Conservation (phyloP, 2,329 filamentous ascomycete species). For the Penicillium corylophilum region DNA sequence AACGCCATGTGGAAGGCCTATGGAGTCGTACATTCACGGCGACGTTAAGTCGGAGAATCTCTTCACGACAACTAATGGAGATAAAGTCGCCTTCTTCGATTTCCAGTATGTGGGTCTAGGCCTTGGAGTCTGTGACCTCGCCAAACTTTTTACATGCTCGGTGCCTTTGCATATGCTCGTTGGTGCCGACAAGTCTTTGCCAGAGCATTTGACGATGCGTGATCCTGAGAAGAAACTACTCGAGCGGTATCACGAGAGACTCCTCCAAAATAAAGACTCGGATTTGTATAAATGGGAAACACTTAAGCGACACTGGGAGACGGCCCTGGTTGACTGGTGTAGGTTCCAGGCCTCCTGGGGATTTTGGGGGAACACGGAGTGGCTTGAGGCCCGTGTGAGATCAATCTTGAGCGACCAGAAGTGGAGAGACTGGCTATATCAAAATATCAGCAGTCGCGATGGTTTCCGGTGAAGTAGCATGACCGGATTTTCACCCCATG, state of each 20-base stretch:
- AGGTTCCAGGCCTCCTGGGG: constrained; percentile 62
- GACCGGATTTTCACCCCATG: constrained; percentile 30
- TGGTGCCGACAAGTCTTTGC: constrained; percentile 27
- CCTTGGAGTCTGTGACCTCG: constrained; percentile 64
- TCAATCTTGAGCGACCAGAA: constrained; percentile 47
- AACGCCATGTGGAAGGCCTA: constrained; percentile 45
- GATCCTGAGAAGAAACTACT: constrained; percentile 54
- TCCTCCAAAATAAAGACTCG: constrained; percentile 9
- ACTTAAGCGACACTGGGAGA: constrained; percentile 64
- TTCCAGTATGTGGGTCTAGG: constrained; percentile 68
- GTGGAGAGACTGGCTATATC: constrained; percentile 50
- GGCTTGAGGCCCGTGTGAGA: constrained; percentile 57
- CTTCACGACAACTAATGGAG: constrained; percentile 54
- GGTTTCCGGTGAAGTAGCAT: constrained; percentile 65
- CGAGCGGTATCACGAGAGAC: constrained; percentile 43
- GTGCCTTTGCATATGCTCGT: constrained; percentile 57
- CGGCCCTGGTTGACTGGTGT: constrained; percentile 67
- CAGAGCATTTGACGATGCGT: constrained; percentile 49
- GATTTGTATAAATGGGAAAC: constrained; percentile 54
- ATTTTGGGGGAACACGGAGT: constrained; percentile 61
- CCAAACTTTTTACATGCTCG: constrained; percentile 67
- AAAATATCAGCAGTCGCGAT: constrained; percentile 15
- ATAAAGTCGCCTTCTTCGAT: constrained; percentile 63
- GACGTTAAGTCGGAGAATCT: constrained; percentile 71
- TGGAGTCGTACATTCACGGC: constrained; percentile 63